Conservation (phyloP, 495 filamentous ascomycete species). For the Diplogelasinospora grovesii region DNA sequence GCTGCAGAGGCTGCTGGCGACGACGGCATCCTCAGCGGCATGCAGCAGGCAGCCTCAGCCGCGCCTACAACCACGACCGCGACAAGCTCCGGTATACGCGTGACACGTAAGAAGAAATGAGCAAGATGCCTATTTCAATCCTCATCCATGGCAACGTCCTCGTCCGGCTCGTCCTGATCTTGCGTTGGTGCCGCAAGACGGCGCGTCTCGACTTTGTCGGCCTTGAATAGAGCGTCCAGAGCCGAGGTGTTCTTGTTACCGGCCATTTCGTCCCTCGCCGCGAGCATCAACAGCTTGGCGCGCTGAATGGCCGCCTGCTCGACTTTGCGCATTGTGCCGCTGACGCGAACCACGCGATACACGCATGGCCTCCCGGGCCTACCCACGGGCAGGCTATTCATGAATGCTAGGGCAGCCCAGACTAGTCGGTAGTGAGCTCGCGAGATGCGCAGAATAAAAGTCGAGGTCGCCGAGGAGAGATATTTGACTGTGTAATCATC, state of each 20-base stretch:
- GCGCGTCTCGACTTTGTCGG: constrained; percentile 25
- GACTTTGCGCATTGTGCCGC: constrained; percentile 85
- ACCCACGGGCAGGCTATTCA: constrained; percentile 62
- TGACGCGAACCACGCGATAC: constrained; percentile 82
- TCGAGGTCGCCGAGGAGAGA: constrained; percentile 84
- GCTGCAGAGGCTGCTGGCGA: constrained; percentile 26
- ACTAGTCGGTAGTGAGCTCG: constrained; percentile 75
- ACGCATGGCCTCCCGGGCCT: constrained; percentile 56
- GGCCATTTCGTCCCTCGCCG: constrained; percentile 43
- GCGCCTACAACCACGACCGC: too few species aligned
- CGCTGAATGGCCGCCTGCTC: constrained; percentile 82
- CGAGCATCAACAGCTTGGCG: constrained; percentile 62
- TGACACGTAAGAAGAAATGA: constrained; percentile 25
- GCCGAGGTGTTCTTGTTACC: constrained; percentile 26
- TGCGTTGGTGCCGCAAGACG: constrained; percentile 33
- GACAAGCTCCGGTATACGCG: constrained; percentile 20
- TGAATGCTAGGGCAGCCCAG: constrained; percentile 82
- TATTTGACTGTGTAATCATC: constrained; percentile 70
- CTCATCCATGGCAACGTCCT: constrained; percentile 33
- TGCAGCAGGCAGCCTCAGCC: constrained; percentile 7
- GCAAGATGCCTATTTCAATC: constrained; percentile 7
- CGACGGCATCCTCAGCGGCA: not conserved
- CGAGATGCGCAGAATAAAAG: constrained; percentile 76
- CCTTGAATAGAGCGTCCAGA: constrained; percentile 35
- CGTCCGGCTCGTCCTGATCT: constrained; percentile 49